These are phyloP conservation scores for Barnettozyma salicaria DNA, from an alignment of 805 yeast genomes.

Conservation along the genomic window DNA sequence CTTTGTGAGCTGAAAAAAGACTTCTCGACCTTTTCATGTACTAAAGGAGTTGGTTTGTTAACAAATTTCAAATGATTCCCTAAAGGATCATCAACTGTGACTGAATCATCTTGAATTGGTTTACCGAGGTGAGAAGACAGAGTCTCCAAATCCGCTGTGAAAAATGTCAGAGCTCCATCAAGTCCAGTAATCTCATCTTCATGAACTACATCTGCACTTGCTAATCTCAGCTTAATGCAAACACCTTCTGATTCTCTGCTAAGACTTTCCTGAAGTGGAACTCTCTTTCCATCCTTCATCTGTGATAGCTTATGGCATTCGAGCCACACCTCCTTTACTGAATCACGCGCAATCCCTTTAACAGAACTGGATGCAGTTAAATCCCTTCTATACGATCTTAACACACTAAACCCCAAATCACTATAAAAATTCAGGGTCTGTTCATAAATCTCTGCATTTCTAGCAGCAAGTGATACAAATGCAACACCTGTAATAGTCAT, in stretches of 20 bases:
- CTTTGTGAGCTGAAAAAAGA: slow-evolving; percentile 16
- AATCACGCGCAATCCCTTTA: slow-evolving; percentile 58
- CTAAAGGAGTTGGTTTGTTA: slow-evolving; percentile 23
- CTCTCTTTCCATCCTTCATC: slow-evolving; percentile 53
- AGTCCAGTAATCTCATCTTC: slow-evolving; percentile 28
- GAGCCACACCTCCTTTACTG: slow-evolving; percentile 66
- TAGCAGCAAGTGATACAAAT: slow-evolving; percentile 57
- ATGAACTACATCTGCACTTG: slow-evolving; percentile 12
- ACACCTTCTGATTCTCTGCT: slow-evolving; percentile 40
- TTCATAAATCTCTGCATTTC: slow-evolving; percentile 40
- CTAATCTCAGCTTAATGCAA: slow-evolving; percentile 40
- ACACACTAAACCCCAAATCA: slow-evolving; percentile 52
- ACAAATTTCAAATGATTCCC: slow-evolving; percentile 44
- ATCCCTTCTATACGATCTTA: slow-evolving; percentile 55
- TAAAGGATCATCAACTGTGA: slow-evolving; percentile 51
- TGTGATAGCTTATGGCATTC: slow-evolving; percentile 61
- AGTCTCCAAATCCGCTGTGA: slow-evolving; percentile 34
- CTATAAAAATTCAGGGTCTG: slow-evolving; percentile 51
- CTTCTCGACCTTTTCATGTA: slow-evolving; percentile 7
- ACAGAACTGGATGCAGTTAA: slow-evolving; percentile 31
- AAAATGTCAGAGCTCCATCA: slow-evolving; percentile 35
- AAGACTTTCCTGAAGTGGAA: slow-evolving; percentile 40
- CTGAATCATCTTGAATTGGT: slow-evolving; percentile 15
- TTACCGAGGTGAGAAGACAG: slow-evolving; percentile 21
- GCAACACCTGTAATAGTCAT: slow-evolving; percentile 37